Evolutionary conservation across 345 rosid genomes (phyloP).

Genomic region (Populus davidiana): DNA sequence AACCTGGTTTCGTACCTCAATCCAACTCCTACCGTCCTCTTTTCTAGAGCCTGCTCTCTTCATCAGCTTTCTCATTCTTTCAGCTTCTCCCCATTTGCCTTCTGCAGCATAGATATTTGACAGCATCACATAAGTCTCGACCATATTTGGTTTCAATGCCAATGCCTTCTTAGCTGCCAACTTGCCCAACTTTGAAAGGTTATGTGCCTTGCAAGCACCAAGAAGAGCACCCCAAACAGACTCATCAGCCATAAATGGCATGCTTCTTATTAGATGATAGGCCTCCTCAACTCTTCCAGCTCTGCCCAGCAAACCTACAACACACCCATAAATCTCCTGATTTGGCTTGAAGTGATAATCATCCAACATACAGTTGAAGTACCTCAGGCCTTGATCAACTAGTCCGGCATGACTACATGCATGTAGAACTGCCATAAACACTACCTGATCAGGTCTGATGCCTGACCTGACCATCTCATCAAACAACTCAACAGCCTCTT

Average conservation of each 20-base stretch:
- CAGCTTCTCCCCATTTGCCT: conserved; percentile 69
- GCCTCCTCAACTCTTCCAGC: conserved; percentile 87
- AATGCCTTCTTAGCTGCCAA: conserved; percentile 61
- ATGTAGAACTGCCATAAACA: conserved; percentile 77
- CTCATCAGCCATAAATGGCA: conserved; percentile 74
- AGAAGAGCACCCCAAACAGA: no score
- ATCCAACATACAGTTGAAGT: conserved; percentile 51
- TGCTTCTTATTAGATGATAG: conserved; percentile 55
- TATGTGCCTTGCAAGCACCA: conserved; percentile 75
- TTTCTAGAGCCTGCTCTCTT: conserved; percentile 56
- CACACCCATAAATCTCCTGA: conserved; percentile 72
- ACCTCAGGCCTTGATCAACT: conserved; percentile 73
- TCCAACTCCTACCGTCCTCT: conserved; percentile 89
- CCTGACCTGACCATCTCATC: conserved; percentile 75
- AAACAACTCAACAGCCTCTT: conserved; percentile 64
- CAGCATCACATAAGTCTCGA: conserved; percentile 62
- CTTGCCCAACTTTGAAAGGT: conserved; percentile 48
- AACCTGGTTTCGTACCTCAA: conserved; percentile 56
- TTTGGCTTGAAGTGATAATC: conserved; percentile 49
- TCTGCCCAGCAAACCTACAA: conserved; percentile 82
- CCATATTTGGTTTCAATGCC: conserved; percentile 59
- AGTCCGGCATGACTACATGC: conserved; percentile 91
- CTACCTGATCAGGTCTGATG: conserved; percentile 68
- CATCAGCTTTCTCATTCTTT: conserved; percentile 61
- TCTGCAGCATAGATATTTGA: conserved; percentile 79